These are phyloP conservation scores for Vairimorpha ceranae DNA, from an alignment of 371 early-diverging fungal genomes.

Conservation along the genomic window DNA sequence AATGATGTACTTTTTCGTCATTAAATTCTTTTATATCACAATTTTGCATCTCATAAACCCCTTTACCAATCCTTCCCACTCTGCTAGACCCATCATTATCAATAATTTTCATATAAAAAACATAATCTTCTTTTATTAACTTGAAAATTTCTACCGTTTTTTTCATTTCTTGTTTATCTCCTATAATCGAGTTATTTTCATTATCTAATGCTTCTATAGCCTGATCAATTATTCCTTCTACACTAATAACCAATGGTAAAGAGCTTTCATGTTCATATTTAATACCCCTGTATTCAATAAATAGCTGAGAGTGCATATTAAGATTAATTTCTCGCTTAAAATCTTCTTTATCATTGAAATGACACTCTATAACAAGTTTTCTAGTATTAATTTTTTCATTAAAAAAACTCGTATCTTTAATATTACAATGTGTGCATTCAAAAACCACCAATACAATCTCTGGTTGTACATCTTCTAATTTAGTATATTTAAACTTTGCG, in stretches of 20 bases:
- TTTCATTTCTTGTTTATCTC: conserved; percentile 8
- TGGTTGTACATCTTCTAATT: conserved; percentile 10
- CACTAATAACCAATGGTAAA: background rate
- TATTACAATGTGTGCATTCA: conserved; percentile 34
- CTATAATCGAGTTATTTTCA: background rate
- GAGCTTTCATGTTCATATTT: conserved; percentile 10
- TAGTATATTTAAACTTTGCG: conserved; percentile 7
- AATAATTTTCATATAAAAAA: conserved; percentile 41
- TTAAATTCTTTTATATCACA: conserved; percentile 33
- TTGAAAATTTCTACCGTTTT: conserved; percentile 6
- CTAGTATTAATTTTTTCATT: conserved; percentile 1
- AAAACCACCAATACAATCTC: conserved; percentile 21
- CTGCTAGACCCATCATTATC: conserved; percentile 46
- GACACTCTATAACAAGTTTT: conserved; percentile 27
- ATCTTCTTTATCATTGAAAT: conserved; percentile 22
- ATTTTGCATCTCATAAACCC: conserved; percentile 30
- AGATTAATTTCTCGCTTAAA: conserved; percentile 26
- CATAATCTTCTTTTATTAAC: conserved; percentile 1
- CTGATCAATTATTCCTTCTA: conserved; percentile 26
- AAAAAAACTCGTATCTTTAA: conserved; percentile 10
- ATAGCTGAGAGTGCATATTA: conserved; percentile 6
- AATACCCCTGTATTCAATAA: conserved; percentile 15
- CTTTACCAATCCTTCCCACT: conserved; percentile 32
- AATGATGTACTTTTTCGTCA: conserved; percentile 35
- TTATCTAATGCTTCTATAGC: conserved; percentile 8